Conservation (phyloP, 1,284 basidiomycete species). For the Sutorius eximius region DNA sequence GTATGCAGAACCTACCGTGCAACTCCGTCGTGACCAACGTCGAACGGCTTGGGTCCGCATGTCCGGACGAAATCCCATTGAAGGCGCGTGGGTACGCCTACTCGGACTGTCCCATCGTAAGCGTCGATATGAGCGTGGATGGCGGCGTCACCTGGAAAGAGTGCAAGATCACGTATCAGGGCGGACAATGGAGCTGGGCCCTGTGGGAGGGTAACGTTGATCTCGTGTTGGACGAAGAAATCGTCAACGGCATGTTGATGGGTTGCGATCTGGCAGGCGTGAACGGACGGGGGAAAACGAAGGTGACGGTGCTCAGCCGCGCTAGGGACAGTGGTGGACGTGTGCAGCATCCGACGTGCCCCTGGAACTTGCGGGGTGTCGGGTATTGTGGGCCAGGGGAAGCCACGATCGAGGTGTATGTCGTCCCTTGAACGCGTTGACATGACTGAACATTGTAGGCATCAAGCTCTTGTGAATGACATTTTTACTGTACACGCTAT, state of each 20-base stretch:
- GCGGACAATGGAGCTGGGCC: constrained; percentile 69
- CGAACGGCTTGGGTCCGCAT: constrained; percentile 30
- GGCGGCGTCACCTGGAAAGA: constrained; percentile 51
- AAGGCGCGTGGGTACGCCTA: constrained; percentile 62
- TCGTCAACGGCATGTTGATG: neutral
- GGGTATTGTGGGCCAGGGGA: constrained; percentile 36
- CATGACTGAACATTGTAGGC: neutral
- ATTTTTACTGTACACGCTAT: neutral
- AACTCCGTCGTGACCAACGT: constrained; percentile 60
- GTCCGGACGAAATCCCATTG: constrained; percentile 31
- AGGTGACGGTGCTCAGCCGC: constrained; percentile 34
- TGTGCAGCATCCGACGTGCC: constrained; percentile 32
- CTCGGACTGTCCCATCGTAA: constrained; percentile 46
- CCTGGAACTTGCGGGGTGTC: constrained; percentile 46
- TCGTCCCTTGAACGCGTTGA: neutral
- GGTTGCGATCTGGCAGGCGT: constrained; percentile 19
- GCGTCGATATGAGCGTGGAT: constrained; percentile 55
- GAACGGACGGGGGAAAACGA: constrained; percentile 9
- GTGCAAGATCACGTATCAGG: constrained; percentile 57
- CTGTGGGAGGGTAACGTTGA: constrained; percentile 55
- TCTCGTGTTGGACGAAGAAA: constrained; percentile 33
- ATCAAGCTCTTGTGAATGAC: neutral
- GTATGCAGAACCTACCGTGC: constrained; percentile 59
- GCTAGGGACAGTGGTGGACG: constrained; percentile 36
- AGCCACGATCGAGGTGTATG: constrained; percentile 10